These are phyloP conservation scores for Smallanthus sonchifolius DNA, from an alignment of 129 eudicot species.

Conservation along the genomic window DNA sequence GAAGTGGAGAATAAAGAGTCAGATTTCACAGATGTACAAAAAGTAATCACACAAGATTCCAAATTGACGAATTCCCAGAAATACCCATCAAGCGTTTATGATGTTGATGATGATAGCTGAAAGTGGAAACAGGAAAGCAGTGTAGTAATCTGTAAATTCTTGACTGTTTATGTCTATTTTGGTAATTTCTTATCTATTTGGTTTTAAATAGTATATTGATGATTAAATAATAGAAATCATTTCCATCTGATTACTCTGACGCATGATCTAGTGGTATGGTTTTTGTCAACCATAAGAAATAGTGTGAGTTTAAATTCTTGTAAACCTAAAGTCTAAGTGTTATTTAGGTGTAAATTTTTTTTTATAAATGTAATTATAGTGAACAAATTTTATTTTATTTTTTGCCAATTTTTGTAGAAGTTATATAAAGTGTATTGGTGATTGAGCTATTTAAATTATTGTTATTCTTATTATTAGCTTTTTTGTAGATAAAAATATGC, in stretches of 20 bases:
- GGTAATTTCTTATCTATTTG: slow-evolving; percentile 11
- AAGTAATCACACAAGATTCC: not conserved
- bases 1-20: slow-evolving; percentile 2
- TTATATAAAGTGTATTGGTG: slow-evolving; percentile 10
- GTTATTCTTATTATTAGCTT: not conserved
- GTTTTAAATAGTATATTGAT: slow-evolving; percentile 8
- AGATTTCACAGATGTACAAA: not conserved
- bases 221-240: slow-evolving; percentile 15
- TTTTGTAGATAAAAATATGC: slow-evolving; percentile 24
- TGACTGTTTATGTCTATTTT: slow-evolving; percentile 26
- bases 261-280: too few species aligned
- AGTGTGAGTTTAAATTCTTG: too few species aligned
- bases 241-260: too few species aligned
- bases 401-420: too few species aligned
- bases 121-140: slow-evolving; percentile 2
- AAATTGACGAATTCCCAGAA: not conserved
- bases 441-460: slow-evolving; percentile 18
- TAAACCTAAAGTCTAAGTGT: too few species aligned
- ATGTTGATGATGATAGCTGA: not conserved
- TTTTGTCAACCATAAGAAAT: too few species aligned
- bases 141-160: slow-evolving; percentile 49
- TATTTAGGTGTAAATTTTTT: too few species aligned
- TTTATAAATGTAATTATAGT: too few species aligned
- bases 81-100: not conserved
- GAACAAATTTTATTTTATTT: too few species aligned